Evolutionary conservation across 495 filamentous ascomycete genomes (phyloP).

Genomic region (Geoglossum glabrum): DNA sequence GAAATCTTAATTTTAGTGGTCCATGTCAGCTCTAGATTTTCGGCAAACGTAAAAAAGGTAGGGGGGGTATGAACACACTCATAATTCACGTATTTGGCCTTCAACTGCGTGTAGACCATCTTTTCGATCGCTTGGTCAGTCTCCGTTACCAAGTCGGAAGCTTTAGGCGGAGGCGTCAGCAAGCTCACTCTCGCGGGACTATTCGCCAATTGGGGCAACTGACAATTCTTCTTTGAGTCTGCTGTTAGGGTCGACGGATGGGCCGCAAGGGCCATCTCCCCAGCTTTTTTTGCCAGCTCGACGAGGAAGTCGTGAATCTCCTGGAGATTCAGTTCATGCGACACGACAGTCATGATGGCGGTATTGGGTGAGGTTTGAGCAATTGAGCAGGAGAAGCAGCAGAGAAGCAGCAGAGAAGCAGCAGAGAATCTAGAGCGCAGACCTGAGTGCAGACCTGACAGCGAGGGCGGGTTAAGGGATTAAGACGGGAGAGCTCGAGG

Average conservation of each 20-base stretch:
- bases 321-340: constrained; percentile 33
- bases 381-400: not conserved
- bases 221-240: constrained; percentile 76
- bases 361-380: not conserved
- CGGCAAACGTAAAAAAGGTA: not conserved
- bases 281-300: constrained; percentile 53
- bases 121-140: constrained; percentile 68
- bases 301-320: constrained; percentile 67
- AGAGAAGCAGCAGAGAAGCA: no score
- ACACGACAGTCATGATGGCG: not conserved
- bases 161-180: constrained; percentile 19
- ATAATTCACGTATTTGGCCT: constrained; percentile 43
- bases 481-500: not conserved
- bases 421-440: not conserved
- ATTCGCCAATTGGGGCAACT: constrained; percentile 6
- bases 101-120: constrained; percentile 46
- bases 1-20: constrained; percentile 25
- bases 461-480: not conserved
- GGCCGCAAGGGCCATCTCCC: constrained; percentile 60
- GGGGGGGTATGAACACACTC: constrained; percentile 16
- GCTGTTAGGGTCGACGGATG: constrained; percentile 40
- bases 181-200: not conserved
- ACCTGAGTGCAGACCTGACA: not conserved
- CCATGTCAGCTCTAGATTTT: not conserved
- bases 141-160: constrained; percentile 71